Evolutionary conservation across 2,329 filamentous ascomycete genomes (phyloP), one percentile per base, ranked within the genome.

Genomic region (Periglandula ipomoeae): DNA sequence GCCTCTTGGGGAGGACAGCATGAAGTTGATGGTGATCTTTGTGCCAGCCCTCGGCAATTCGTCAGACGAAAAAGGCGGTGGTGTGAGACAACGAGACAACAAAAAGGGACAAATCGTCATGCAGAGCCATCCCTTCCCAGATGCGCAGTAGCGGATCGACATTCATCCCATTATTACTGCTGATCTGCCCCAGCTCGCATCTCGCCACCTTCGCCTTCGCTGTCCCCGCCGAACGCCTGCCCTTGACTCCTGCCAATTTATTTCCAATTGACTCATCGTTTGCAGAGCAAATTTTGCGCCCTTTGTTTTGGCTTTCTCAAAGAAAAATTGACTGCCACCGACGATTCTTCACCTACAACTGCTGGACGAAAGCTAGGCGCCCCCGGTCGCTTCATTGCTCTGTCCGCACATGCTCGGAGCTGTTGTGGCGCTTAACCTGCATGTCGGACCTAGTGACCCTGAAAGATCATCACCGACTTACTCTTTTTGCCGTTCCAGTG

Each of bases 391-490:
- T 20, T n/a, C n/a, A n/a, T n/a, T n/a, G n/a, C n/a, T n/a, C n/a
- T n/a, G n/a, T n/a, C n/a, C n/a, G n/a, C 8, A 15, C 30, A 32
- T 8, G 8, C 30, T 8, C 30, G 30, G 30, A 32, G 30, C 30
- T 32, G 30, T 32, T 15, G 30, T 15, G 8, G 30, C 30, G 17
- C 27, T 5, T 35, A 8, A 30, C 20, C 6, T 38, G 3, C 22
- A 38, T n/a, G 27, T 9, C 11, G 5, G 22, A 38, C 44, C 44
- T 20, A 37, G 15, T 22, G 20, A 45, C 32, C 30, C 30, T 26
- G 22, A 23, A 46, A 23, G 44, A 46, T 39, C 44, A 38, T 39
- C 34, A n/a, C 32, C 30, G 37, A 46, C 34, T 17, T 46, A 23
- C 44, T 39, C 24, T 6, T 26, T 27, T 46, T 46, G 17, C 44